Conservation (phyloP, 768 basidiomycete species). For the Podaxis sp. region DNA sequence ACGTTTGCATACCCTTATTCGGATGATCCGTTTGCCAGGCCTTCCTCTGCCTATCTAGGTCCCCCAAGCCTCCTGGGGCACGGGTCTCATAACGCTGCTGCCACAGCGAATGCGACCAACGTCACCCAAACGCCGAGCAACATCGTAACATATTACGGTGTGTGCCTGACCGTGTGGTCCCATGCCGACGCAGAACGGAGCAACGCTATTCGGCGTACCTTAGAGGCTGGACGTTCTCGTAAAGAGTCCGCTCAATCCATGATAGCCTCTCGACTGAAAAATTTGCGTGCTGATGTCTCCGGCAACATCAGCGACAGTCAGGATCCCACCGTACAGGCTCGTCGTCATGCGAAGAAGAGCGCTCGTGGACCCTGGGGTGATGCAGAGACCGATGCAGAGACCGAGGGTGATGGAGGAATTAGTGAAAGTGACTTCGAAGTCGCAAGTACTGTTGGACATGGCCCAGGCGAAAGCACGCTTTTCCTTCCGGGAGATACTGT, state of each 20-base stretch:
- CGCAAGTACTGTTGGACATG: slow-evolving; percentile 77
- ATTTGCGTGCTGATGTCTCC: slow-evolving; percentile 53
- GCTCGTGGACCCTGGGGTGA: slow-evolving; percentile 71
- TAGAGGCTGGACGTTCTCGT: slow-evolving; percentile 74
- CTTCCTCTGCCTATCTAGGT: slow-evolving; percentile 78
- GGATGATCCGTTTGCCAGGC: slow-evolving; percentile 76
- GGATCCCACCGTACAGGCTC: slow-evolving; percentile 60
- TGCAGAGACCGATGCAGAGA: slow-evolving; percentile 75
- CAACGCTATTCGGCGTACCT: slow-evolving; percentile 76
- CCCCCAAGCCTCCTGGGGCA: slow-evolving; percentile 68
- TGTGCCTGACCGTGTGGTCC: slow-evolving; percentile 93
- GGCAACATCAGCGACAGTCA: slow-evolving; percentile 40
- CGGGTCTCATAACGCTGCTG: slow-evolving; percentile 31
- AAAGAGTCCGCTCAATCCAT: slow-evolving; percentile 80
- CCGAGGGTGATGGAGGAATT: slow-evolving; percentile 69
- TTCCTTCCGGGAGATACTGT: slow-evolving; percentile 89
- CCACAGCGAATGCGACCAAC: slow-evolving; percentile 31
- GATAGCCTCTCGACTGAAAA: slow-evolving; percentile 65
- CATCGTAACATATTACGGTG: slow-evolving; percentile 81
- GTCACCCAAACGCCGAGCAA: slow-evolving; percentile 33
- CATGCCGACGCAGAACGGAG: slow-evolving; percentile 90
- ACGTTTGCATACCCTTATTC: slow-evolving; percentile 74
- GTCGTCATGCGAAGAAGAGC: slow-evolving; percentile 52
- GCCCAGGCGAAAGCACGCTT: slow-evolving; percentile 83
- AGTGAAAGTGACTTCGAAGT: slow-evolving; percentile 88